These are phyloP conservation scores for Chionographis japonica DNA, from an alignment of 106 monocot genomes.

Conservation along the genomic window DNA sequence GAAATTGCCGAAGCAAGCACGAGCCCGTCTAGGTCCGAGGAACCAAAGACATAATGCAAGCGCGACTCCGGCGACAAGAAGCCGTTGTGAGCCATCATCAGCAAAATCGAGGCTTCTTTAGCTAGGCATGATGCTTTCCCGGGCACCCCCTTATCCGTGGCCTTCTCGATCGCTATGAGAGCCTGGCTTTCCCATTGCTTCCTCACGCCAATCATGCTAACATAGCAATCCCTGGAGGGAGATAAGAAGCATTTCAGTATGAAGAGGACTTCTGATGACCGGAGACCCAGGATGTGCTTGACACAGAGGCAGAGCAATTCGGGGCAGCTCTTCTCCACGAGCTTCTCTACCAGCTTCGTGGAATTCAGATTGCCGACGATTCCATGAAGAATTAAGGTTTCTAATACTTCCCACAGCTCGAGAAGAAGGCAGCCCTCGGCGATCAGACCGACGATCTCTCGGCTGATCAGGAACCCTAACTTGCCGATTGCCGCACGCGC, in stretches of 20 bases:
- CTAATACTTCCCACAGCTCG: constrained; percentile 42
- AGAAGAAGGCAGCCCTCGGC: constrained; percentile 36
- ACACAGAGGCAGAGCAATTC: constrained; percentile 50
- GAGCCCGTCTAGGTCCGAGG: constrained; percentile 33
- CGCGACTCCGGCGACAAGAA: constrained; percentile 67
- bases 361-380: constrained; percentile 24
- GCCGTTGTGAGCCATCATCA: constrained; percentile 76
- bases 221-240: constrained; percentile 33
- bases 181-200: constrained; percentile 65
- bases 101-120: constrained; percentile 51
- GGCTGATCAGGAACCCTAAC: constrained; percentile 21
- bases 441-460: constrained; percentile 26
- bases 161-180: constrained; percentile 54
- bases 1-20: constrained; percentile 60
- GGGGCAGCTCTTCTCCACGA: constrained; percentile 37
- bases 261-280: constrained; percentile 30
- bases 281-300: constrained; percentile 34
- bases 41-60: constrained; percentile 79
- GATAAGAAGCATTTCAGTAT: constrained; percentile 57
- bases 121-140: constrained; percentile 28
- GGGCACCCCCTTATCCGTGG: constrained; percentile 21
- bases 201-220: constrained; percentile 46
- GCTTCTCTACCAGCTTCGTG: constrained; percentile 39
- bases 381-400: constrained; percentile 19
- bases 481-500: constrained; percentile 15